These are phyloP conservation scores for Annulohypoxylon moriforme DNA, from an alignment of 495 filamentous ascomycete genomes.

Conservation along the genomic window DNA sequence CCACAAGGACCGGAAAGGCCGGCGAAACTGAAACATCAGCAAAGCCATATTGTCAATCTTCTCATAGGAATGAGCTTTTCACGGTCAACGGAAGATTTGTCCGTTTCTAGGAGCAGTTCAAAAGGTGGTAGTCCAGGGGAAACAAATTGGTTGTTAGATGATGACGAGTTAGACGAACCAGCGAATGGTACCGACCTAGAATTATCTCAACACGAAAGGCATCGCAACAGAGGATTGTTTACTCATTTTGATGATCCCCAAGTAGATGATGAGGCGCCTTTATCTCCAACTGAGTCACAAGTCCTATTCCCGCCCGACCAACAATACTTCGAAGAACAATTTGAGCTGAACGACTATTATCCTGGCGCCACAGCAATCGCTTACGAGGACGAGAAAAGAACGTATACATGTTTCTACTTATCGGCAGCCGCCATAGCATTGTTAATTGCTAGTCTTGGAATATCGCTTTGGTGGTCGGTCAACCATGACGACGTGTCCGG, in stretches of 20 bases:
- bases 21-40: too few relatives aligned
- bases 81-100: background rate
- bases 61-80: too few relatives aligned
- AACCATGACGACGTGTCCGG: slow-evolving; percentile 12
- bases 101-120: background rate
- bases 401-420: slow-evolving; percentile 22
- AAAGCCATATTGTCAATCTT: too few relatives aligned
- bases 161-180: background rate
- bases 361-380: background rate
- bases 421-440: background rate
- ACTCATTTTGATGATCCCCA: background rate
- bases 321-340: background rate
- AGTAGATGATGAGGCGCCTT: background rate
- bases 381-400: background rate
- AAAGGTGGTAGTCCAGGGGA: background rate
- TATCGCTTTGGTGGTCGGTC: slow-evolving; percentile 23
- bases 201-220: background rate
- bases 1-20: too few relatives aligned
- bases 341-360: background rate
- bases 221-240: background rate
- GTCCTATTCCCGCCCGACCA: background rate
- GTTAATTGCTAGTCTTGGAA: slow-evolving; percentile 1
- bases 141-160: background rate
- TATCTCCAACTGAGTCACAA: background rate
- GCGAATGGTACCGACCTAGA: background rate